Base-by-base conservation (phyloP, 345 rosid genomes). In the Hibiscus tridactylites region DNA sequence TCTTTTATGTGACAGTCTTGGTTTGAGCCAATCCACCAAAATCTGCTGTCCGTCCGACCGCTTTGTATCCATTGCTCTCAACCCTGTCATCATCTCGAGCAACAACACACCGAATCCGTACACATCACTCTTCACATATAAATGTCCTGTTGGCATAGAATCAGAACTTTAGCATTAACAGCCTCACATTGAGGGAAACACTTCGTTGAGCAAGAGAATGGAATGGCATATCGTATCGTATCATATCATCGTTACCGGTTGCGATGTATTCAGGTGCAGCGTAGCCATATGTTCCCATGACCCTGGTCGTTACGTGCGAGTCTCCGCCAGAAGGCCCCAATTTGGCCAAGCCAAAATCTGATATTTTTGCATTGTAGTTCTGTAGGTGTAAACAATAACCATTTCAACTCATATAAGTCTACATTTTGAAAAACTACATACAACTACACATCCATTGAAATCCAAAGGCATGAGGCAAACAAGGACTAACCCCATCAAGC, bases 271-370 rank as follows among this genome's bases (percentile, higher is more conserved):
- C 96, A 0, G 91, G 91, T 70, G 92, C 96, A 57, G 83, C 90
- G 35, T 90, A 86, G 13, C 86, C 87, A 52, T 79, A 74, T 2
- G 86, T 80, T 63, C 87, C 87, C 81, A 77, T 81, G 31, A 80
- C 52, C 61, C 80, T 46, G 49, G 86, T 84, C 4, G 80, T 73
- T 49, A 82, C 82, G 61, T 87, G 90, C 9, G 93, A 79, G 9
- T 84, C 82, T 70, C 75, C 89, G 16, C 81, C 78, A 2, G 86
- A 56, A 47, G 93, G 93, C 59, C 96, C 96, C 61, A 75, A 63
- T 71, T 85, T 90, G 29, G 96, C 93, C 79, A 88, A 65, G 26
- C 96, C 91, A 35, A 90, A 90, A 81, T 87, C 90, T 53, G 91
- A 81, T 65, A 88, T 65, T 74, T 84, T 87, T 21, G 90, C 91